Conservation (phyloP, 768 basidiomycete genomes). For the Lyophyllum shimeji region DNA sequence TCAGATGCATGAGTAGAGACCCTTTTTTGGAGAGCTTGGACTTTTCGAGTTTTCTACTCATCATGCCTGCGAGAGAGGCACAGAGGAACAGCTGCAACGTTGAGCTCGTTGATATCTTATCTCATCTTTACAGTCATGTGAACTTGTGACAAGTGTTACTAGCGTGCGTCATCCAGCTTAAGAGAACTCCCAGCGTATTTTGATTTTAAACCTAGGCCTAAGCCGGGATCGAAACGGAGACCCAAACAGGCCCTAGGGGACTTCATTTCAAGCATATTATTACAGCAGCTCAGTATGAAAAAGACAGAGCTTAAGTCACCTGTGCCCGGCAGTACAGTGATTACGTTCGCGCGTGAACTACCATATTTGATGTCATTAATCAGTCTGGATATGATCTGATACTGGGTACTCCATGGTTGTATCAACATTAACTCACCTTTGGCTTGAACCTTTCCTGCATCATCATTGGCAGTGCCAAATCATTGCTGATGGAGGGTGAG, state of each 20-base stretch:
- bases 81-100: too few relatives aligned
- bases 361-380: conserved; percentile 20
- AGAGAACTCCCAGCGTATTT: too few relatives aligned
- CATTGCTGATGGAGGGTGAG: not conserved
- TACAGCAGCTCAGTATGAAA: conserved; percentile 32
- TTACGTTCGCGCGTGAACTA: conserved; percentile 37
- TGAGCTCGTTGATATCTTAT: too few relatives aligned
- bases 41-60: too few relatives aligned
- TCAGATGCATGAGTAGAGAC: too few relatives aligned
- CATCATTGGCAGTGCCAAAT: not conserved
- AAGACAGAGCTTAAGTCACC: conserved; percentile 27
- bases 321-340: conserved; percentile 35
- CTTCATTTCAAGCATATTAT: conserved; percentile 35
- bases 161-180: too few relatives aligned
- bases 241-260: conserved; percentile 40
- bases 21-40: too few relatives aligned
- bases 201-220: too few relatives aligned
- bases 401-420: not conserved
- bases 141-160: too few relatives aligned
- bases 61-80: too few relatives aligned
- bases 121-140: too few relatives aligned
- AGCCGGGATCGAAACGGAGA: too few relatives aligned
- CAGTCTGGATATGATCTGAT: conserved; percentile 5
- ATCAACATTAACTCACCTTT: conserved; percentile 2
- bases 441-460: not conserved